Base-by-base conservation (phyloP, 768 basidiomycete genomes). In the Amanita phalloides region DNA sequence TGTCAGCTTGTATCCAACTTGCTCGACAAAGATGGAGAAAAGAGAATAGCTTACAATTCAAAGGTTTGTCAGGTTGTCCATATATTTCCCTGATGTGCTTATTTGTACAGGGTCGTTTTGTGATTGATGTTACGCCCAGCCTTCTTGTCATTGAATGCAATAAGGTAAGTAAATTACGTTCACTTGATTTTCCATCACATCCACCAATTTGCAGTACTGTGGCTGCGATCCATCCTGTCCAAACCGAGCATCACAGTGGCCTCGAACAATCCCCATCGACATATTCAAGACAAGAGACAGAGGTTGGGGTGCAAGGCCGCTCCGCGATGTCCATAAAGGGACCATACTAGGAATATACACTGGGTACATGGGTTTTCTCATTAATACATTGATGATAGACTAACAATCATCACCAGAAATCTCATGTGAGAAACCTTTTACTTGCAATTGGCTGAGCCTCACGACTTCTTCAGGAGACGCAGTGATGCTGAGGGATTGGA, bases 301-400 rank as follows among this genome's bases (percentile, higher is more conserved):
- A 51, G 85, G 85, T 3, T 87, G 83, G 84, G 84, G 85, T 6
- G 82, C 75, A 2, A 70, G 82, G n/a, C 62, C 78, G 0, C 56
- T 70, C 5, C 56, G 60, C 0, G 58, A 66, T 25, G 56, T 86
- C 0, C 62, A 63, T 20, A 64, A 52, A 45, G 84, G 84, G 3
- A 81, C 79, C 54, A 78, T 86, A 3, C 54, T 87, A 23, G 86
- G 85, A 2, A 66, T 82, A 8, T 87, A 82, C 57, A 77, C 83
- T 49, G 86, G 86, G 85, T 84, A 58, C 32, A 70, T 44, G 51
- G 49, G 35, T 25, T 30, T 23, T 32, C 37, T 32, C 14, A 26
- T 28, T 51, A 21, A 6, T 35, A 13, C 3, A 51, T 35, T 28
- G 26, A 32, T 17, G 26, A 20, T 38, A 37, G n/a, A 17, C 32